Conservation (phyloP, 148 eudicot genomes). For the Diospyros lotus region DNA sequence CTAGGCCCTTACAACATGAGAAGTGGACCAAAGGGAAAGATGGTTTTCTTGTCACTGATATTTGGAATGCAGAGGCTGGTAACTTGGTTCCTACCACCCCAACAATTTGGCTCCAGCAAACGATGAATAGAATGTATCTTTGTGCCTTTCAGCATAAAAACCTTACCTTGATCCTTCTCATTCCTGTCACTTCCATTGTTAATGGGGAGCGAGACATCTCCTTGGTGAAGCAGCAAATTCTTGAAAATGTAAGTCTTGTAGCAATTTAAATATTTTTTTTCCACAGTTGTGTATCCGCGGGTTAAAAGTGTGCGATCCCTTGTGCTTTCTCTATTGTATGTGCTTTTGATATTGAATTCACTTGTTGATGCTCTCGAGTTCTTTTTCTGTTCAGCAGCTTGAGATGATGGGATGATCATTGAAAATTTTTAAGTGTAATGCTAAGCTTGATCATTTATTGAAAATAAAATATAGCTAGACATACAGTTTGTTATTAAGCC, state of each 20-base stretch:
- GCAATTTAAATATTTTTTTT: not conserved
- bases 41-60: constrained; percentile 75
- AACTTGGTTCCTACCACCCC: constrained; percentile 37
- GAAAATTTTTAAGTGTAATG: no score
- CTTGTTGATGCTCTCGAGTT: no score
- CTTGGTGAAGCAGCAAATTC: constrained; percentile 67
- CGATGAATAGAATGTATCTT: constrained; percentile 73
- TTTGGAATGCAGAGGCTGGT: constrained; percentile 48
- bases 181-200: constrained; percentile 59
- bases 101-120: constrained; percentile 69
- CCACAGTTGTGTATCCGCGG: not conserved
- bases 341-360: no score
- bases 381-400: no score
- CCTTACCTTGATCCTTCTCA: constrained; percentile 66
- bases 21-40: constrained; percentile 90
- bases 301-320: no score
- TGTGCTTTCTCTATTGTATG: no score
- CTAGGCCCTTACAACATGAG: constrained; percentile 66
- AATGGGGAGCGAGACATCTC: constrained; percentile 69
- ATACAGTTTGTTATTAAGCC: no score
- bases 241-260: constrained; percentile 64
- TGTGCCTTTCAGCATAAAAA: constrained; percentile 77
- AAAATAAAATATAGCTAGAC: no score
- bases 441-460: no score
- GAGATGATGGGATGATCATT: no score